phyloP scores from a whole-genome alignment of 2,329 filamentous ascomycete genomes.

The Trichophaea hybrida region DNA sequence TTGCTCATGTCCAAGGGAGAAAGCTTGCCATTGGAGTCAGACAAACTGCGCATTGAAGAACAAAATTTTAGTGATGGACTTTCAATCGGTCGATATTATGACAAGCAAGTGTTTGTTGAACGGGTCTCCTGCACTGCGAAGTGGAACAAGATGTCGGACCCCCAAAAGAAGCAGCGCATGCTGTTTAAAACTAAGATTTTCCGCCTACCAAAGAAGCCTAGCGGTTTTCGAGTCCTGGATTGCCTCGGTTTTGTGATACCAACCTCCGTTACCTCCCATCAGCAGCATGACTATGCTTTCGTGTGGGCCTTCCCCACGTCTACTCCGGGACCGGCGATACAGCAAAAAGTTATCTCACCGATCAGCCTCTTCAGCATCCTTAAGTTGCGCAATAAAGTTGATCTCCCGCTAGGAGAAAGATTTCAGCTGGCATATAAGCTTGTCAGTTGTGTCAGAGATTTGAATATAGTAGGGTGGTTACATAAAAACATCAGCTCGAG shows the following conservation, averaged over 20 bases:
- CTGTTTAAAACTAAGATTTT: neutral
- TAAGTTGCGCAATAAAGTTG: neutral
- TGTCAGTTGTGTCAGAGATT: conserved; percentile 1
- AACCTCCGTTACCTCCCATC: neutral
- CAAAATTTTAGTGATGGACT: neutral
- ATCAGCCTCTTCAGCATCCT: neutral
- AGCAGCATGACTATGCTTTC: neutral
- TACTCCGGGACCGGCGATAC: neutral
- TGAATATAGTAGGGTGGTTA: conserved; percentile 14
- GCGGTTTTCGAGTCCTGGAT: neutral
- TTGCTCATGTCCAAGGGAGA: neutral
- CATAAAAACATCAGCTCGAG: conserved; percentile 17
- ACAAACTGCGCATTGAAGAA: neutral
- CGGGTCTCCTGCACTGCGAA: neutral
- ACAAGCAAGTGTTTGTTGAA: neutral
- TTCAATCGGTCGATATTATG: neutral
- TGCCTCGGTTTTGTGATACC: neutral
- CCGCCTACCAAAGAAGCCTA: neutral
- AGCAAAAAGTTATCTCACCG: neutral
- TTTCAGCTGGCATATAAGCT: conserved; percentile 6
- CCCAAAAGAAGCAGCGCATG: neutral
- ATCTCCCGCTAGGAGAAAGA: neutral
- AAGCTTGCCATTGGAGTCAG: neutral
- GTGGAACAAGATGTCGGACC: neutral
- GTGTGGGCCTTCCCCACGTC: neutral